These are phyloP conservation scores for Mortierella sp. DNA, from an alignment of 371 early-diverging fungal species.

Conservation along the genomic window DNA sequence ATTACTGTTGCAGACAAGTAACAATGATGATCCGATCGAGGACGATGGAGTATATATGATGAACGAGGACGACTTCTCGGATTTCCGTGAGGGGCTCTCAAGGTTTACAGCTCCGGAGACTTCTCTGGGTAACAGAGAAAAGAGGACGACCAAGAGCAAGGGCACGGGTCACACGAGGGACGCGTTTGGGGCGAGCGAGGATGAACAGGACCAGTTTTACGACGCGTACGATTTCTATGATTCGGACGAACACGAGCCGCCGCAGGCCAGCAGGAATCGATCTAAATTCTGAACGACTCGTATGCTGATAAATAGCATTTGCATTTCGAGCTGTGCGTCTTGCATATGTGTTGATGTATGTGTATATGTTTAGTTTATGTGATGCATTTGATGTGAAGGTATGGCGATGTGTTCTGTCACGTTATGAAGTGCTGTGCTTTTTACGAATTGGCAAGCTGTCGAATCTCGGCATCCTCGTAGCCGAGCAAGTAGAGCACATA, in stretches of 20 bases:
- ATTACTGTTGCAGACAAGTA: neutral
- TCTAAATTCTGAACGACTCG: slow-evolving; percentile 6
- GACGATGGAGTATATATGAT: neutral
- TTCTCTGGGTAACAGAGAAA: no score
- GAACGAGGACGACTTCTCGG: slow-evolving; percentile 1
- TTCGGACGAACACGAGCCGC: slow-evolving; percentile 48
- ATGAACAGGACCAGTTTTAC: slow-evolving; percentile 27
- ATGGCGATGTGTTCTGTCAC: neutral
- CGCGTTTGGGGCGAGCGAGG: slow-evolving; percentile 16
- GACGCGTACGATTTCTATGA: slow-evolving; percentile 46
- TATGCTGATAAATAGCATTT: no score
- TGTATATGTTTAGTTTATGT: neutral
- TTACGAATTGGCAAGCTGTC: slow-evolving; percentile 51
- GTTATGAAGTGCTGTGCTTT: neutral
- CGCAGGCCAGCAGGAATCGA: slow-evolving; percentile 34
- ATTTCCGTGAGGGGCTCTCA: slow-evolving; percentile 11
- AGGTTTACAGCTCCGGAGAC: slow-evolving; percentile 5
- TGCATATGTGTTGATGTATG: no score
- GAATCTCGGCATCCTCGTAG: slow-evolving; percentile 58
- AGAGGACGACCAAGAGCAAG: neutral
- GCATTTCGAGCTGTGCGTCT: no score
- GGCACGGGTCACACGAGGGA: neutral
- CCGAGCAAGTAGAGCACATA: slow-evolving; percentile 74
- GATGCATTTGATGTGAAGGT: neutral
- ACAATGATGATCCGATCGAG: slow-evolving; percentile 9